Evolutionary conservation across 176 grass and related monocot species (phyloP), one percentile per base, ranked within the genome.

Genomic region (Oryza meyeriana): DNA sequence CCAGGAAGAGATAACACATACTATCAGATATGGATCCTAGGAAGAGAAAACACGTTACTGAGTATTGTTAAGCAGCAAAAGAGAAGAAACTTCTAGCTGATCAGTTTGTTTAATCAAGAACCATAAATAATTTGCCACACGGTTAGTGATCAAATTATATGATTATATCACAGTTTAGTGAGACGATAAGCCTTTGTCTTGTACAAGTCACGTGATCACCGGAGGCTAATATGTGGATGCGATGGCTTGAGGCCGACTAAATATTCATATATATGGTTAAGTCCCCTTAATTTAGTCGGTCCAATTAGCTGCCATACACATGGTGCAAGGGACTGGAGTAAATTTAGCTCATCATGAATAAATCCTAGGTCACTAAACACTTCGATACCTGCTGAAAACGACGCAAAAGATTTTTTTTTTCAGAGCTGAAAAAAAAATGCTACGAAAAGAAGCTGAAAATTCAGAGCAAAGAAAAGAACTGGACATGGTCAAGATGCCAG

Each of bases 21-120:
- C 16, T 18, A 48, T 48, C 24, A 29, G 20, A 81, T 7, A 89
- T 72, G 72, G 30, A 58, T 82, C 52, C 32, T 65, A 78, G 58
- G 86, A 88, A 87, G 22, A 13, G 26, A 48, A 8, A 72, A 40
- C 79, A 71, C 73, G 73, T 12, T 32, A 36, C 26, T 32, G 12
- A 16, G 6, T 7, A 17, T 5, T 45, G 62, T 61, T 2, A 16
- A 0, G 65, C 66, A 55, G 68, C 66, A 66, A 66, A 73, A 58
- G 26, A 20, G 59, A 68, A 79, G 81, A 61, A 75, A 84, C 81
- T 84, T 88, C 62, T 36, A 80, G n/a, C 29, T 63, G 34, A 36
- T 59, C 41, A 59, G 27, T 2, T 31, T 27, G 69, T 80, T 74
- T 72, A 41, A 20, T 33, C 31, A 78, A 71, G 44, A 26, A 72